These are phyloP conservation scores for Corynespora cassiicola DNA, from an alignment of 2,329 filamentous ascomycete genomes.

Conservation along the genomic window DNA sequence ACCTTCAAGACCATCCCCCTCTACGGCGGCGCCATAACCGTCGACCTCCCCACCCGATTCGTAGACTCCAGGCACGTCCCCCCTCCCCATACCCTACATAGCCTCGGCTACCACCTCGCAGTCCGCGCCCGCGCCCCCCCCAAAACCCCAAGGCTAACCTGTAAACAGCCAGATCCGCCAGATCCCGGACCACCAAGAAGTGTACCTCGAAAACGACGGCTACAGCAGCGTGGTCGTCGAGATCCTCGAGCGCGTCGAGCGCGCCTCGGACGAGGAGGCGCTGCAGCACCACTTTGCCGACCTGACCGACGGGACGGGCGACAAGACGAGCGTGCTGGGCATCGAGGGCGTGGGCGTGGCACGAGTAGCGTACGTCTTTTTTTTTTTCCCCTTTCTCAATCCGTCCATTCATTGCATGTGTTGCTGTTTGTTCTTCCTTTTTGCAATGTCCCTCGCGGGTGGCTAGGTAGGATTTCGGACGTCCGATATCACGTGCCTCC, in stretches of 20 bases:
- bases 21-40: slow-evolving; percentile 75
- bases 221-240: slow-evolving; percentile 91
- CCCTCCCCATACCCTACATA: too few relatives aligned
- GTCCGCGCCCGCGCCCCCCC: slow-evolving; percentile 11
- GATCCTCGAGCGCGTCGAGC: slow-evolving; percentile 80
- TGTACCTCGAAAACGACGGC: slow-evolving; percentile 83
- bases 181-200: slow-evolving; percentile 88
- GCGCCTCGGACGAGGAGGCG: slow-evolving; percentile 73
- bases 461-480: too few relatives aligned
- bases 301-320: slow-evolving; percentile 47
- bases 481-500: too few relatives aligned
- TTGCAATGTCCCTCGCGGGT: too few relatives aligned
- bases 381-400: not conserved
- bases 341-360: slow-evolving; percentile 45
- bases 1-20: slow-evolving; percentile 67
- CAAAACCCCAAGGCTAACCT: slow-evolving; percentile 14
- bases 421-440: slow-evolving; percentile 5
- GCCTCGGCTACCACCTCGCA: too few relatives aligned
- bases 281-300: slow-evolving; percentile 58
- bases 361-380: slow-evolving; percentile 29
- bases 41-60: slow-evolving; percentile 71
- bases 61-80: slow-evolving; percentile 72
- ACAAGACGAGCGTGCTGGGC: slow-evolving; percentile 44
- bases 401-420: not conserved
- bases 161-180: slow-evolving; percentile 70